Conservation (phyloP, 2,329 filamentous ascomycete species). For the Atkinsonella texensis region DNA sequence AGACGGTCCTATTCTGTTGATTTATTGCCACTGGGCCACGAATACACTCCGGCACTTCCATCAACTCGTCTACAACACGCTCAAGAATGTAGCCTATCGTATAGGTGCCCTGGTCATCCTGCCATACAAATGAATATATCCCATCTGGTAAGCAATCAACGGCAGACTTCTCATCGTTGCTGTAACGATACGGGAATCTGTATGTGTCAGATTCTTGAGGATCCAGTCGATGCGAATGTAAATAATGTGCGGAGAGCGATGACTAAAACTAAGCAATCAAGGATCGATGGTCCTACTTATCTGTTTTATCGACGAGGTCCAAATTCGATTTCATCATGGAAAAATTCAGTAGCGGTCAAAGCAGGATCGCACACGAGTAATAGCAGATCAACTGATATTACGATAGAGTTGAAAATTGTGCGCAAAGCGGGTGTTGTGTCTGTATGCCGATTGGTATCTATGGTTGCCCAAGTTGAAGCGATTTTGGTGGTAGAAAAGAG, state of each 20-base stretch:
- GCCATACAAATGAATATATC: slow-evolving; percentile 55
- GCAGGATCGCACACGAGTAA: neutral
- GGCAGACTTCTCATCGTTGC: slow-evolving; percentile 46
- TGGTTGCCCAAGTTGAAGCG: no score
- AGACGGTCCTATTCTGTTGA: slow-evolving; percentile 46
- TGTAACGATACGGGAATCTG: slow-evolving; percentile 68
- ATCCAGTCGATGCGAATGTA: no score
- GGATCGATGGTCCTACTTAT: slow-evolving; percentile 31
- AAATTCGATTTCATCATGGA: slow-evolving; percentile 26
- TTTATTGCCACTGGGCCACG: slow-evolving; percentile 52
- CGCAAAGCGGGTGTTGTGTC: no score
- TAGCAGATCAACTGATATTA: no score
- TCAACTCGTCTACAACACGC: slow-evolving; percentile 36
- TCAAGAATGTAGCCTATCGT: slow-evolving; percentile 51
- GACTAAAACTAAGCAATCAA: neutral
- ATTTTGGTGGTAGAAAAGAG: no score
- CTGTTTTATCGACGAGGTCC: slow-evolving; percentile 41
- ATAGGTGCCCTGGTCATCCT: slow-evolving; percentile 49
- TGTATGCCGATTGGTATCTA: no score
- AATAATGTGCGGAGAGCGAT: no score
- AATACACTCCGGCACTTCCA: slow-evolving; percentile 33
- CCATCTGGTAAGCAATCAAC: slow-evolving; percentile 44
- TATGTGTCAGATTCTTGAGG: neutral
- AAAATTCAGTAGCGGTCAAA: neutral
- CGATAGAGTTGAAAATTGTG: no score